Evolutionary conservation across 768 basidiomycete species (phyloP).

Genomic region (Suillus placidus): DNA sequence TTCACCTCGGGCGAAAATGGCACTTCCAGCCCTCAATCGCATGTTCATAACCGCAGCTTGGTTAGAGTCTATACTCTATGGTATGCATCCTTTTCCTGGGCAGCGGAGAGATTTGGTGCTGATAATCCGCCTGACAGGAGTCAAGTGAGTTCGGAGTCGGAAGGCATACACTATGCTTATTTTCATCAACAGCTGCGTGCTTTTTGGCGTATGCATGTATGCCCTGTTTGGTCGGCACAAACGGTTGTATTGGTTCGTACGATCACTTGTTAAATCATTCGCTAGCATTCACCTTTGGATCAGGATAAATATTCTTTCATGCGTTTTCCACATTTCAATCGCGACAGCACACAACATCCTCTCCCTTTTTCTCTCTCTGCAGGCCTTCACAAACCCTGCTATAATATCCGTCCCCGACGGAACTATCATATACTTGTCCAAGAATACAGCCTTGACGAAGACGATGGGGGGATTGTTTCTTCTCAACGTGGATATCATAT

Average conservation of each 20-base stretch:
- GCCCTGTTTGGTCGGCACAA: background rate
- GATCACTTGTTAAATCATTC: background rate
- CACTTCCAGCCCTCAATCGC: background rate
- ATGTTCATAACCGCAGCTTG: background rate
- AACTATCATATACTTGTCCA: background rate
- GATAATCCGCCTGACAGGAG: background rate
- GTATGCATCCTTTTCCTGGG: background rate
- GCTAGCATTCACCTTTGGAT: background rate
- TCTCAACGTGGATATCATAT: conserved; percentile 1
- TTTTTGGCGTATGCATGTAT: background rate
- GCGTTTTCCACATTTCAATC: conserved; percentile 9
- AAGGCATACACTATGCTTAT: background rate
- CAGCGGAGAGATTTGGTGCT: background rate
- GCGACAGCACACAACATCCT: conserved; percentile 12
- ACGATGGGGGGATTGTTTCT: conserved; percentile 7
- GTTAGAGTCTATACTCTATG: conserved; percentile 1
- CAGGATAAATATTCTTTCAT: conserved; percentile 1
- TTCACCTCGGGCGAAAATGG: background rate
- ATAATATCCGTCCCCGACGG: background rate
- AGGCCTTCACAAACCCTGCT: conserved; percentile 4
- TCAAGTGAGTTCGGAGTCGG: background rate
- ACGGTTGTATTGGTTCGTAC: background rate
- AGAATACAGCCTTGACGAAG: background rate
- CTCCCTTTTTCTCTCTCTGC: background rate
- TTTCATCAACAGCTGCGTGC: background rate